These are phyloP conservation scores for Chimonanthus salicifolius DNA, from an alignment of 164 flowering plant genomes.

Conservation along the genomic window DNA sequence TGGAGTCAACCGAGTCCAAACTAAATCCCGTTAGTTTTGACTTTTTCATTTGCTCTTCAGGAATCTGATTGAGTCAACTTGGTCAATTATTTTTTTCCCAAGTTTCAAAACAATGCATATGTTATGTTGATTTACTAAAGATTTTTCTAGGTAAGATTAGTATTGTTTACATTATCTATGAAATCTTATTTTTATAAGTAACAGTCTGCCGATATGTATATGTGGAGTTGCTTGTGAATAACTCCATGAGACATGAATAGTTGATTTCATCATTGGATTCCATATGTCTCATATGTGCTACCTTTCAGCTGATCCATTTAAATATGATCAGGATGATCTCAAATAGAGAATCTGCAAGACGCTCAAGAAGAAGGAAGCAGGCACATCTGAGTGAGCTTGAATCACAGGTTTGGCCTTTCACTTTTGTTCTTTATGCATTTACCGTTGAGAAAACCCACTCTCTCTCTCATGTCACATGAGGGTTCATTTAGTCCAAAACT, in stretches of 20 bases:
- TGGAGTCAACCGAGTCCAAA: too few relatives aligned
- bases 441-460: too few relatives aligned
- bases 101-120: too few relatives aligned
- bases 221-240: background rate
- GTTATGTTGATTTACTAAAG: too few relatives aligned
- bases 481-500: too few relatives aligned
- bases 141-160: too few relatives aligned
- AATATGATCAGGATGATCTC: slow-evolving; percentile 75
- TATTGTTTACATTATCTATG: background rate
- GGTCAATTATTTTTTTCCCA: too few relatives aligned
- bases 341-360: slow-evolving; percentile 93
- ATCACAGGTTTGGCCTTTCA: slow-evolving; percentile 48
- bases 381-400: slow-evolving; percentile 92
- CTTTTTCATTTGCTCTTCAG: too few relatives aligned
- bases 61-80: too few relatives aligned
- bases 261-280: background rate
- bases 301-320: background rate
- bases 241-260: background rate
- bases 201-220: background rate
- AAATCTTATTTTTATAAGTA: background rate
- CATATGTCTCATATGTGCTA: background rate
- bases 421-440: too few relatives aligned
- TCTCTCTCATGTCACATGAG: too few relatives aligned
- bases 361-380: slow-evolving; percentile 94
- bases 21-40: too few relatives aligned